Base-by-base conservation (phyloP, 2,329 filamentous ascomycete genomes). In the Neofusicoccum ribis region DNA sequence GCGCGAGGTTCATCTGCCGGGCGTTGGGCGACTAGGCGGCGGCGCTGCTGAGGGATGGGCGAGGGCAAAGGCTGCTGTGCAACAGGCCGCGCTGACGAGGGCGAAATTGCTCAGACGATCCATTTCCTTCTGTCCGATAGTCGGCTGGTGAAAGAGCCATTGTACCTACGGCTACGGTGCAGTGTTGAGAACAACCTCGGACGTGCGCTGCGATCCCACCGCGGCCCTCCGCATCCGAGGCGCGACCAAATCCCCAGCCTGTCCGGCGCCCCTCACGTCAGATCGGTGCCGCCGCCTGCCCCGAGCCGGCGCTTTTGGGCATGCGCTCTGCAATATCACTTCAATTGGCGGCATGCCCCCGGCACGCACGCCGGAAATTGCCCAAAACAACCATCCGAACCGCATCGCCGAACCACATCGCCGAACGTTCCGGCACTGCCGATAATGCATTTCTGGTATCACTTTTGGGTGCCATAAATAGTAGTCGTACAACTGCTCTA, bases 111-210 rank as follows among this genome's bases (percentile, higher is more conserved):
- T 60, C 14, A 47, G 56, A 36, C 56, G 56, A 60, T 60, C 56
- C 56, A 60, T 60, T 27, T 54, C 61, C 61, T 36, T 36, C 39
- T 51, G 61, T 37, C 61, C 61, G 61, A 63, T 36, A 34, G 61
- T 51, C 61, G 61, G 61, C 46, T 37, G 61, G 46, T 47, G 56
- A 60, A 60, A 47, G 61, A 63, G 27, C 27, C 49, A 63, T 63
- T 54, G 49, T 63, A 44, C 61, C 49, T 52, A 63, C 44, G 61
- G 44, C 47, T 63, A 63, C 61, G 61, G 61, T 63, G 61, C 61
- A 63, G 61, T 43, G 39, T 50, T 63, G 47, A 63, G 61, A 52
- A 63, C 61, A 51, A 46, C 50, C 61, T 63, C 59, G 59, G 59
- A 37, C 47, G 56, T 60, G 56, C 56, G 56, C 56, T 14, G n/a